A percentile compares a stretch with the other conserved stretches of the same genome.
Conservation (phyloP, 1,284 basidiomycete genomes). For the Schizophyllum commune region DNA sequence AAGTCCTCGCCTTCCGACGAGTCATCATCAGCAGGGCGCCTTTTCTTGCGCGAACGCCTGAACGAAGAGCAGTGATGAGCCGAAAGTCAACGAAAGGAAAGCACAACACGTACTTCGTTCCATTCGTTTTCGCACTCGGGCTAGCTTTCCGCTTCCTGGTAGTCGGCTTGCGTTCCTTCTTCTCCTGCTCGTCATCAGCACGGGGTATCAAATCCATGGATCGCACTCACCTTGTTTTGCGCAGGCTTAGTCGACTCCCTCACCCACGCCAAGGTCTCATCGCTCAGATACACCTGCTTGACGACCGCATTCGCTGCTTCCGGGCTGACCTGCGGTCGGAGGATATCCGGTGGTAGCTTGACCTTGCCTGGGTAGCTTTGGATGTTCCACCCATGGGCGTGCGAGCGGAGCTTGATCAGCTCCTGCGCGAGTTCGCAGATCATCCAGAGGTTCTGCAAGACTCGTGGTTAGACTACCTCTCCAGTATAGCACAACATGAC, state of each 20-base stretch:
- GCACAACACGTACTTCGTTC: constrained; percentile 34
- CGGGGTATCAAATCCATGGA: background rate
- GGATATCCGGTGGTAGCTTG: constrained; percentile 77
- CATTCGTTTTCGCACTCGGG: constrained; percentile 32
- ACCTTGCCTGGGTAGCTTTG: constrained; percentile 77
- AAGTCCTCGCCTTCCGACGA: constrained; percentile 24
- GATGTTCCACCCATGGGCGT: constrained; percentile 67
- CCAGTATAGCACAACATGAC: constrained; percentile 10
- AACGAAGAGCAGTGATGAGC: background rate
- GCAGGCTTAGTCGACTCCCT: constrained; percentile 32
- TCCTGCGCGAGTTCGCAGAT: constrained; percentile 86
- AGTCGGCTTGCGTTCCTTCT: constrained; percentile 28
- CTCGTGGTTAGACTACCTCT: constrained; percentile 4
- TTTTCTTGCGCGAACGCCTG: constrained; percentile 5
- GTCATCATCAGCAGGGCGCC: constrained; percentile 5
- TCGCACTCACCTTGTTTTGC: constrained; percentile 20
- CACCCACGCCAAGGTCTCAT: constrained; percentile 50
- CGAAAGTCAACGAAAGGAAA: constrained; percentile 6
- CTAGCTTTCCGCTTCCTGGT: constrained; percentile 28
- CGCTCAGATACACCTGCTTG: constrained; percentile 59
- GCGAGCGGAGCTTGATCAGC: constrained; percentile 69
- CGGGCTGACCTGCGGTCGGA: constrained; percentile 54
- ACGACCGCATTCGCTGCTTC: constrained; percentile 59
- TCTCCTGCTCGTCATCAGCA: constrained; percentile 26
- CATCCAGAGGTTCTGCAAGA: constrained; percentile 75